Evolutionary conservation across 2,329 filamentous ascomycete genomes (phyloP).

Genomic region (Coleophoma cylindrospora): DNA sequence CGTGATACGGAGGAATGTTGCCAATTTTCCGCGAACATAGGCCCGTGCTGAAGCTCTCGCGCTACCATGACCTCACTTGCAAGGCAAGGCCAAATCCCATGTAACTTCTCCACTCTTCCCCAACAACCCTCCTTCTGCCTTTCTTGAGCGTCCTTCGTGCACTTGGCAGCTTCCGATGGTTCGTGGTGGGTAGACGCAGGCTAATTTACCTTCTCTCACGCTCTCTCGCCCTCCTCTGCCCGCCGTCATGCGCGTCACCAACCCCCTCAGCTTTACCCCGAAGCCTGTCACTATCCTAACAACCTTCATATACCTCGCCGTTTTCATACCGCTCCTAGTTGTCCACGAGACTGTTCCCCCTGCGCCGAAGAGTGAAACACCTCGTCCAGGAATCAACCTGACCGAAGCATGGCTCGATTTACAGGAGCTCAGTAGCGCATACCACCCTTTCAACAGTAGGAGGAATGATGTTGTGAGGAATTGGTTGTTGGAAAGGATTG

Average conservation of each 20-base stretch:
- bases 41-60: no score
- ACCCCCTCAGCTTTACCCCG: slow-evolving; percentile 72
- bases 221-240: background rate
- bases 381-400: slow-evolving; percentile 66
- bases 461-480: slow-evolving; percentile 75
- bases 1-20: no score
- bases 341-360: slow-evolving; percentile 73
- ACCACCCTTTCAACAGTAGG: slow-evolving; percentile 85
- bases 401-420: slow-evolving; percentile 85
- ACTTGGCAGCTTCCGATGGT: no score
- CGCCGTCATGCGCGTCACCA: slow-evolving; percentile 27
- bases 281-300: slow-evolving; percentile 78
- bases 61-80: no score
- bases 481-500: slow-evolving; percentile 69
- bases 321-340: slow-evolving; percentile 67
- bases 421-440: slow-evolving; percentile 65
- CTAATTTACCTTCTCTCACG: background rate
- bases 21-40: no score
- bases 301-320: slow-evolving; percentile 68
- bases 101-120: no score
- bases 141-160: no score
- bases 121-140: no score
- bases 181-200: no score
- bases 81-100: no score
- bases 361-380: slow-evolving; percentile 48